Evolutionary conservation across 257 asterid genomes (phyloP).

Genomic region (Solanum neorickii): DNA sequence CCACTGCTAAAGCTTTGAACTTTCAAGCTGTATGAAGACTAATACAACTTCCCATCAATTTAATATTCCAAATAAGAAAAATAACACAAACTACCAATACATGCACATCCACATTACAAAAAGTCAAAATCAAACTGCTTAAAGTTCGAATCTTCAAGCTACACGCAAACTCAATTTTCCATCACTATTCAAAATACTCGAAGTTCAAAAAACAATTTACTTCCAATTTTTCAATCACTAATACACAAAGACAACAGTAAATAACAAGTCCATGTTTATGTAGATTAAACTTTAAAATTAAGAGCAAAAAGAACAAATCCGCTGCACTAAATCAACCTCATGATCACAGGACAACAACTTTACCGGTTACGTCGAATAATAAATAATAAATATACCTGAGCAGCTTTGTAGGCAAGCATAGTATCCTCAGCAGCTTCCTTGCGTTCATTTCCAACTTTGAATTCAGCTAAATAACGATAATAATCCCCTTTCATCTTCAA

Average conservation of each 20-base stretch:
- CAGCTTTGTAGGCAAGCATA: slow-evolving; percentile 57
- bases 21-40: not conserved
- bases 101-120: not conserved
- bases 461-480: slow-evolving; percentile 52
- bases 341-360: not conserved
- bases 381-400: slow-evolving; percentile 34
- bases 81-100: not conserved
- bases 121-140: not conserved
- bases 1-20: not conserved
- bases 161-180: not conserved
- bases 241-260: not conserved
- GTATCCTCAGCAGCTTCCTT: slow-evolving; percentile 68
- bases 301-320: not conserved
- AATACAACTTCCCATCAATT: not conserved
- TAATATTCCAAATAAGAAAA: not conserved
- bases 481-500: slow-evolving; percentile 79
- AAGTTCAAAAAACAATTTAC: not conserved
- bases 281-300: not conserved
- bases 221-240: not conserved
- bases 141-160: not conserved
- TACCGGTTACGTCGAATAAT: not conserved
- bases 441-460: slow-evolving; percentile 45
- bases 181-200: not conserved
- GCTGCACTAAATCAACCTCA: not conserved
- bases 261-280: not conserved